A percentile compares a stretch with the other conserved stretches of the same genome.
Evolutionary conservation across 495 filamentous ascomycete genomes (phyloP).

Genomic region (Xylaria intraflava): DNA sequence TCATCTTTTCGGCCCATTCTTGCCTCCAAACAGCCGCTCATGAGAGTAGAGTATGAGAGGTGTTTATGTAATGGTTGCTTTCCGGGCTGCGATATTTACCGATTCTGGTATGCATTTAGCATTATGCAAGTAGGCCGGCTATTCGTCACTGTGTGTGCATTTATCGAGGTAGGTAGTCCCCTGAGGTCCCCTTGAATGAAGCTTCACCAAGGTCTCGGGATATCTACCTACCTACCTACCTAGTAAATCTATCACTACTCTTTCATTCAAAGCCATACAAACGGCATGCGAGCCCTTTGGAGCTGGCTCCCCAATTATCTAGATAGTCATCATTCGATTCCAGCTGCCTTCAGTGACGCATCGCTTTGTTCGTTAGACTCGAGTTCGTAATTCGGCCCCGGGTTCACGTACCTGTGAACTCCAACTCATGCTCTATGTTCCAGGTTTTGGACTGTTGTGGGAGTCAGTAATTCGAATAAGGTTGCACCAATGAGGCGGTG

Average conservation of each 20-base stretch:
- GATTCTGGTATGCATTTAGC: neutral
- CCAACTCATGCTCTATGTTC: conserved; percentile 13
- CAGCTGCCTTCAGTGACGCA: too few relatives aligned
- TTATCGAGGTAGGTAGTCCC: conserved; percentile 1
- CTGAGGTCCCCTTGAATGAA: neutral
- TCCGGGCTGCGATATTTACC: neutral
- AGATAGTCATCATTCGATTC: too few relatives aligned
- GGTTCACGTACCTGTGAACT: too few relatives aligned
- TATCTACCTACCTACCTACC: neutral
- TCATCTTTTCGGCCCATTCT: conserved; percentile 2
- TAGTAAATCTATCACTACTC: conserved; percentile 3
- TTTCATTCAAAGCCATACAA: neutral
- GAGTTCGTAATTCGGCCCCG: too few relatives aligned
- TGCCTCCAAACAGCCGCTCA: neutral
- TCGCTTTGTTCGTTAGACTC: too few relatives aligned
- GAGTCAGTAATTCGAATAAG: conserved; percentile 27
- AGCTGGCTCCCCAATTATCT: too few relatives aligned
- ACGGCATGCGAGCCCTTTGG: neutral
- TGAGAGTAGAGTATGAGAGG: neutral
- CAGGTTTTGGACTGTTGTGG: conserved; percentile 22
- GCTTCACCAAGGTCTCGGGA: neutral
- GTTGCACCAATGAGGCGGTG: neutral
- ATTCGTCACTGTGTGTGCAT: neutral
- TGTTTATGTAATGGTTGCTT: neutral
- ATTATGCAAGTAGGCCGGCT: conserved; percentile 2